Conservation (phyloP, 345 rosid species). For the Salix viminalis region DNA sequence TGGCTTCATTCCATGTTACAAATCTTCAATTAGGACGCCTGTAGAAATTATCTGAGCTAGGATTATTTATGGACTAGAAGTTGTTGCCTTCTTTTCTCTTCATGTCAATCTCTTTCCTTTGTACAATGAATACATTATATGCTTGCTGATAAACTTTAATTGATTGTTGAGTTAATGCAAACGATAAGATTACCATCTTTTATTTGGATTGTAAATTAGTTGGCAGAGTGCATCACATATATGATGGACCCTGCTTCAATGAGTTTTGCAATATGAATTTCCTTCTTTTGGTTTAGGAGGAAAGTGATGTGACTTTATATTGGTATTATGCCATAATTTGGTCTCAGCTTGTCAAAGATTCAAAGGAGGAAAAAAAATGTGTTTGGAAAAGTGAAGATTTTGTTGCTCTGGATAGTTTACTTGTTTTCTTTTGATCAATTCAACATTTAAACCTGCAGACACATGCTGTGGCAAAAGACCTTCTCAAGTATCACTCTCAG, state of each 20-base stretch:
- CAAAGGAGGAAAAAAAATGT: background rate
- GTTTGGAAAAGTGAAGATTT: background rate
- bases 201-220: background rate
- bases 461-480: conserved; percentile 88
- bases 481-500: conserved; percentile 81
- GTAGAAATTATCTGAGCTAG: background rate
- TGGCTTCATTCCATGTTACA: background rate
- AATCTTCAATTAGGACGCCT: background rate
- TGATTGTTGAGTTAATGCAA: too few species aligned
- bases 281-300: background rate
- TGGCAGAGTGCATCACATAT: background rate
- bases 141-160: background rate
- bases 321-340: background rate
- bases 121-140: background rate
- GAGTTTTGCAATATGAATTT: background rate
- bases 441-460: conserved; percentile 42
- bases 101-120: background rate
- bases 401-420: background rate
- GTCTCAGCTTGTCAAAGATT: background rate
- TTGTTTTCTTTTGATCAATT: conserved; percentile 4
- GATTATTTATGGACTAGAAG: background rate
- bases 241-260: background rate
- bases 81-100: background rate
- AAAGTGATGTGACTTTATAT: background rate
- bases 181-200: background rate